A percentile compares a stretch with the other conserved stretches of the same genome.
phyloP scores from a whole-genome alignment of 2,329 filamentous ascomycete genomes.

The Cercospora sesami region DNA sequence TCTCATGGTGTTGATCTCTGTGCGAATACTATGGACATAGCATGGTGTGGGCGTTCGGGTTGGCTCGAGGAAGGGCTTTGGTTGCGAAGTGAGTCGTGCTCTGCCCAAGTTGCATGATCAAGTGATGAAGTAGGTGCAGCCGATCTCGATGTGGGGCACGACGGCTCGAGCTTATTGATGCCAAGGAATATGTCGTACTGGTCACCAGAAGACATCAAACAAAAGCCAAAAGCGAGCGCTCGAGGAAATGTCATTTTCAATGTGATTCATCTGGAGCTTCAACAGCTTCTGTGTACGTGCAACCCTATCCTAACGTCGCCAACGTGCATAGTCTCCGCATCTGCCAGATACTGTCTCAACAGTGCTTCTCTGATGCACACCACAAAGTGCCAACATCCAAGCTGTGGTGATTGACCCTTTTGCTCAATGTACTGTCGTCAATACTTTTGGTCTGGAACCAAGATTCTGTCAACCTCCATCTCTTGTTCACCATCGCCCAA shows the following conservation, averaged over 20 bases:
- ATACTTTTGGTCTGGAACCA: conserved; percentile 15
- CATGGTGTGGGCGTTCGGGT: not conserved
- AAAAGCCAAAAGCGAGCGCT: not conserved
- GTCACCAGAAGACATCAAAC: not conserved
- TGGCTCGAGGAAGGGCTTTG: not conserved
- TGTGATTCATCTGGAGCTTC: not conserved
- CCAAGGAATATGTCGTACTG: not conserved
- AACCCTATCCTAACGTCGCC: not conserved
- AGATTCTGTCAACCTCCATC: conserved; percentile 2
- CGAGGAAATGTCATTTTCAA: not conserved
- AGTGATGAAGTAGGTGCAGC: not conserved
- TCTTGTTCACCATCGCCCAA: not conserved
- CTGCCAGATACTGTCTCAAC: not conserved
- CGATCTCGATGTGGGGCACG: not conserved
- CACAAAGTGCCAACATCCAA: not conserved
- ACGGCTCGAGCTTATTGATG: not conserved
- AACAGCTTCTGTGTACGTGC: not conserved
- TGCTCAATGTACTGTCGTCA: conserved; percentile 11
- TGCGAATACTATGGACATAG: not conserved
- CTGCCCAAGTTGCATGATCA: conserved; percentile 4
- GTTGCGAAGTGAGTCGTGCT: not conserved
- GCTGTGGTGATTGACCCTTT: not conserved
- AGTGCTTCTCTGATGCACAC: not conserved
- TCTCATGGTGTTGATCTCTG: not conserved
- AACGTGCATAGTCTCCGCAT: not conserved